Conservation (phyloP, 164 flowering plant genomes). For the Macadamia integrifolia region DNA sequence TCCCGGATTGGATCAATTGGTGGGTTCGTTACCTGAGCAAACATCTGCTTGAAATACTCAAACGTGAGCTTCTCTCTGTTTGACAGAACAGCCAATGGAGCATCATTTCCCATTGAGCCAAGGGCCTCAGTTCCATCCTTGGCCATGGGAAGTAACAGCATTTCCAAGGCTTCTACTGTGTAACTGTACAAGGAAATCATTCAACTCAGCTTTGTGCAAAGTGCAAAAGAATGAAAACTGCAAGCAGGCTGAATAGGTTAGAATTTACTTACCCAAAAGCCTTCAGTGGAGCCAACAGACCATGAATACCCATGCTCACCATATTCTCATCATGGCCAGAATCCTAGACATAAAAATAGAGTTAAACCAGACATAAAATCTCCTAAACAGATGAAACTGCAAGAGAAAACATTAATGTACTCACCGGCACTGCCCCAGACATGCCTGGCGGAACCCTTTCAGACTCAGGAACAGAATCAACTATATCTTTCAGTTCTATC, state of each 20-base stretch:
- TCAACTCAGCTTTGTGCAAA: neutral
- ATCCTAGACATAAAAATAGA: conserved; percentile 23
- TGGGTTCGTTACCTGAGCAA: conserved; percentile 86
- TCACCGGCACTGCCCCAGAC: conserved; percentile 51
- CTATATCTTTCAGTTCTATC: conserved; percentile 54
- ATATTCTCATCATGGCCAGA: conserved; percentile 45
- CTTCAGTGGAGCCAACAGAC: conserved; percentile 62
- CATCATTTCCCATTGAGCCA: conserved; percentile 86
- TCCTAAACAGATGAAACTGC: neutral
- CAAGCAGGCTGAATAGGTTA: neutral
- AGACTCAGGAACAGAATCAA: conserved; percentile 48
- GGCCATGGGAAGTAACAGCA: conserved; percentile 79
- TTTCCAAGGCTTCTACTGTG: conserved; percentile 70
- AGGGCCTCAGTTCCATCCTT: conserved; percentile 82
- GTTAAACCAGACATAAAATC: neutral
- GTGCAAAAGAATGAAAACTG: neutral
- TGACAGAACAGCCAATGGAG: conserved; percentile 84
- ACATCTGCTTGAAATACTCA: conserved; percentile 87
- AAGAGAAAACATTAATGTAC: conserved; percentile 5
- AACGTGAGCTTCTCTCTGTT: conserved; percentile 67
- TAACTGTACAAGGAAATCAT: conserved; percentile 38
- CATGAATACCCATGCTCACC: conserved; percentile 64
- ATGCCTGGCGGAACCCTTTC: conserved; percentile 40
- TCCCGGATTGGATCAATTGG: conserved; percentile 83
- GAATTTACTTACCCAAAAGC: conserved; percentile 55